Percentiles rank a stretch among this genome's conserved stretches.
Conservation (phyloP, 164 flowering plant genomes). For the Berberis vulgaris region DNA sequence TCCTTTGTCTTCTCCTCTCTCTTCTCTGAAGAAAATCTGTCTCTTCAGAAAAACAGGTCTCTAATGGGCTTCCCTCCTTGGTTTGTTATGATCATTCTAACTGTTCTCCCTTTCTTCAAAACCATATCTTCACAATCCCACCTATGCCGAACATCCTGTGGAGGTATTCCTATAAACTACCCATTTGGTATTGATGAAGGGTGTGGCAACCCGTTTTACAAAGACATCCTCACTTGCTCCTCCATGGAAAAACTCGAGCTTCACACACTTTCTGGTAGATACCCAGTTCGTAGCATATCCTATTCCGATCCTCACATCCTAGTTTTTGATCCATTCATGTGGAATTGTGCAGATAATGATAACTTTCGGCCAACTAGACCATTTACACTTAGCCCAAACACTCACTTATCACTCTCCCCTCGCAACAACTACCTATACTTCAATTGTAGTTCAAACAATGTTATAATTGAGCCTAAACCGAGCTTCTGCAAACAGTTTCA, state of each 20-base stretch:
- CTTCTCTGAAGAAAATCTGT: no score
- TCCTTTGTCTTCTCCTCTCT: no score
- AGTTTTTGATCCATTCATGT: slow-evolving; percentile 77
- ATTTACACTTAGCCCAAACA: slow-evolving; percentile 81
- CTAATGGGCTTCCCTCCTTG: background rate
- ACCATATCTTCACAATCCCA: slow-evolving; percentile 30
- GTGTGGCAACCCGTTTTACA: slow-evolving; percentile 82
- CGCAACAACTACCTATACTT: slow-evolving; percentile 82
- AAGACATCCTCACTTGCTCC: slow-evolving; percentile 57
- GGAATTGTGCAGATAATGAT: slow-evolving; percentile 64
- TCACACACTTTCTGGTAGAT: slow-evolving; percentile 75
- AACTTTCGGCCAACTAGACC: slow-evolving; percentile 62
- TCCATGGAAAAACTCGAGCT: slow-evolving; percentile 42
- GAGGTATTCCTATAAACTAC: slow-evolving; percentile 63
- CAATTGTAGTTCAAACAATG: slow-evolving; percentile 63
- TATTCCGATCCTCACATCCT: slow-evolving; percentile 80
- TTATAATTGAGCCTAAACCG: slow-evolving; percentile 63
- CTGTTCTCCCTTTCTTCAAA: slow-evolving; percentile 9
- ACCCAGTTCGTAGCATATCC: slow-evolving; percentile 50
- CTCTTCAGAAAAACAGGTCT: no score
- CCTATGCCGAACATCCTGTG: slow-evolving; percentile 63
- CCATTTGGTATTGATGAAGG: slow-evolving; percentile 94
- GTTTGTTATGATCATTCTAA: background rate
- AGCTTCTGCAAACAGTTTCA: slow-evolving; percentile 59
- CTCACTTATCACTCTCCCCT: slow-evolving; percentile 56